Evolutionary conservation across 75 land plant genomes (phyloP).

Genomic region (Selaginella moellendorffii): DNA sequence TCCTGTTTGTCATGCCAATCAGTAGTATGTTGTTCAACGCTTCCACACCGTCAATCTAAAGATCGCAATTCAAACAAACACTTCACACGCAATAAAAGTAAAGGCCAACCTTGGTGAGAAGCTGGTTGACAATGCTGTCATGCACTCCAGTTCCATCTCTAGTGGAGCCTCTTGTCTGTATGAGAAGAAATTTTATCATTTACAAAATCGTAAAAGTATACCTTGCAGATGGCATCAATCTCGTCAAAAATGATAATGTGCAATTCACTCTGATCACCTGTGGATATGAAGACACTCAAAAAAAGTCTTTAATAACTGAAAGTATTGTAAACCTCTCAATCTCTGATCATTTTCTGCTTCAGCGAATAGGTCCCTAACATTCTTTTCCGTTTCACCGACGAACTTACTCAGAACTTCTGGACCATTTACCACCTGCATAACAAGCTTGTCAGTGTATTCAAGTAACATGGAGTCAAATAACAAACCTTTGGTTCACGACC

Average conservation of each 20-base stretch:
- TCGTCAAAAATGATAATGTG: slow-evolving; percentile 99
- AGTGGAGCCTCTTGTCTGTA: slow-evolving; percentile 90
- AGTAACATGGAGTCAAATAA: not conserved
- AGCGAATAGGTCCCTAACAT: slow-evolving; percentile 96
- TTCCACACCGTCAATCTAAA: slow-evolving; percentile 97
- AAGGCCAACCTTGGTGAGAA: slow-evolving; percentile 72
- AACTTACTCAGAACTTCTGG: slow-evolving; percentile 98
- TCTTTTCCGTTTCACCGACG: slow-evolving; percentile 99
- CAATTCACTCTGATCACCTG: slow-evolving; percentile 95
- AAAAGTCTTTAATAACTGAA: no score
- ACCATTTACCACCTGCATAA: slow-evolving; percentile 86
- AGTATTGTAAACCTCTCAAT: slow-evolving; percentile 35
- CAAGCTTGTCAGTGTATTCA: not conserved
- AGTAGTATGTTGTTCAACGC: slow-evolving; percentile 87
- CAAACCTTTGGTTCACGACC: slow-evolving; percentile 94
- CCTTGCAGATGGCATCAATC: slow-evolving; percentile 99
- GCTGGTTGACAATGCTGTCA: slow-evolving; percentile 97
- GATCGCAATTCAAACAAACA: slow-evolving; percentile 38
- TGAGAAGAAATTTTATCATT: not conserved
- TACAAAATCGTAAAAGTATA: slow-evolving; percentile 19
- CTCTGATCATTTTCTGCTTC: slow-evolving; percentile 96
- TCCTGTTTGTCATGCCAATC: slow-evolving; percentile 99
- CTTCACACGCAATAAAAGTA: not conserved
- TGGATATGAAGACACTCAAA: slow-evolving; percentile 7
- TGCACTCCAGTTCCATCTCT: slow-evolving; percentile 99